Evolutionary conservation across 2,329 filamentous ascomycete genomes (phyloP).

Genomic region (Zymoseptoria passerinii): DNA sequence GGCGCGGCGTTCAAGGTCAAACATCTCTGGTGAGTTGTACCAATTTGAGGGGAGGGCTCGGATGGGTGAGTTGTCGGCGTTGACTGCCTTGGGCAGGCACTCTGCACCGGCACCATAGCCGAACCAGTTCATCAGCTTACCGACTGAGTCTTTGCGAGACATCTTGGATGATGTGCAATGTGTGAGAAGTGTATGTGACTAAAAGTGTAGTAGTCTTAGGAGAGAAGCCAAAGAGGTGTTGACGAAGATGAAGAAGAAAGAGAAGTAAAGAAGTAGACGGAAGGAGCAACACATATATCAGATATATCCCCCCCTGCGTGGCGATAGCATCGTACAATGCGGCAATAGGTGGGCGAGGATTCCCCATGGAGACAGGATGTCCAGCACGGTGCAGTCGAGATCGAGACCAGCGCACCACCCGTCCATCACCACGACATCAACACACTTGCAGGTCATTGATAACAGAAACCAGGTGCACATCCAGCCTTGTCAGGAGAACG

Average conservation of each 20-base stretch:
- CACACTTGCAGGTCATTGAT: not conserved
- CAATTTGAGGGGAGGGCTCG: slow-evolving; percentile 44
- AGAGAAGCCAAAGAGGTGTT: not conserved
- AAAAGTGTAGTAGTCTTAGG: not conserved
- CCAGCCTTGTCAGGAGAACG: not conserved
- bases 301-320: not conserved
- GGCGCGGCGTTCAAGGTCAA: slow-evolving; percentile 48
- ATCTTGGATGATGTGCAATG: not conserved
- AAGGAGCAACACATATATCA: not conserved
- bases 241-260: not conserved
- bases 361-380: not conserved
- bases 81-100: not conserved
- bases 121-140: not conserved
- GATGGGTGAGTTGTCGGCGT: slow-evolving; percentile 19
- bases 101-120: not conserved
- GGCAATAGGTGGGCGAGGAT: not conserved
- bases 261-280: not conserved
- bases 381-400: not conserved
- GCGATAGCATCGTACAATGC: not conserved
- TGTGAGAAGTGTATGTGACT: not conserved
- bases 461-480: not conserved
- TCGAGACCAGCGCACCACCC: not conserved
- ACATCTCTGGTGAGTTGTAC: slow-evolving; percentile 48
- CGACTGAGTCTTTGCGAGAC: not conserved
- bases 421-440: not conserved